Conservation (phyloP, 2,329 filamentous ascomycete genomes). For the Trichoderma sp. region DNA sequence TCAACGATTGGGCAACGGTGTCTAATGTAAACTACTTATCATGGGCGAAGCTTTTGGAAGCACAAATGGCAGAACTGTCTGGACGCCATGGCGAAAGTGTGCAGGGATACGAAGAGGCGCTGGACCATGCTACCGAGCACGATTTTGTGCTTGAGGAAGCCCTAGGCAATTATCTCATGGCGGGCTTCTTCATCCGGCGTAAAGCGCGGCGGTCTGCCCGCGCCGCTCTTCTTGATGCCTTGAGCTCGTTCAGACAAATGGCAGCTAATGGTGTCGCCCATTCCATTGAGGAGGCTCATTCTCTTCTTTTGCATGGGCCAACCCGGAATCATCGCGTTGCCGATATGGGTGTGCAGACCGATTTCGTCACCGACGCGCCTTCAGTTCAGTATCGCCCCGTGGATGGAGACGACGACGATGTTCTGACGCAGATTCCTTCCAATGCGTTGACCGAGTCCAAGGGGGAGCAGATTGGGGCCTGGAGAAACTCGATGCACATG, state of each 20-base stretch:
- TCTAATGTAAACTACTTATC: constrained; percentile 68
- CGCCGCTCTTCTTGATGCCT: constrained; percentile 63
- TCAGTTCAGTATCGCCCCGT: constrained; percentile 50
- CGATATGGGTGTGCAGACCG: constrained; percentile 68
- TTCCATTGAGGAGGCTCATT: constrained; percentile 65
- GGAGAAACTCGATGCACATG: constrained; percentile 57
- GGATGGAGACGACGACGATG: constrained; percentile 45
- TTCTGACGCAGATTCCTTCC: constrained; percentile 34
- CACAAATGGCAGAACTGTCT: constrained; percentile 63
- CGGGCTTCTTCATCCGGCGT: constrained; percentile 64
- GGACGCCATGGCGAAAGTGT: constrained; percentile 57
- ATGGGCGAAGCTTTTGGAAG: constrained; percentile 66
- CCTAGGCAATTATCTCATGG: constrained; percentile 69
- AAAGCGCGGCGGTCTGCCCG: constrained; percentile 65
- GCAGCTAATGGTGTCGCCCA: constrained; percentile 67
- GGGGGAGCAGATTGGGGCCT: constrained; percentile 59
- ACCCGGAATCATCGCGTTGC: constrained; percentile 55
- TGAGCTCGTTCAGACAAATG: constrained; percentile 65
- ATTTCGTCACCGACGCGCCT: constrained; percentile 58
- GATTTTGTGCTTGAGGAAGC: constrained; percentile 69
- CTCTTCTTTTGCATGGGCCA: constrained; percentile 62
- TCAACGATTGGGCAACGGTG: constrained; percentile 61
- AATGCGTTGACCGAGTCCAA: constrained; percentile 46
- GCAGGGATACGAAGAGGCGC: constrained; percentile 62
- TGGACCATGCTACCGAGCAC: constrained; percentile 69